These are phyloP conservation scores for Emergomyces pasteurianus DNA, from an alignment of 2,329 filamentous ascomycete genomes.

Conservation along the genomic window DNA sequence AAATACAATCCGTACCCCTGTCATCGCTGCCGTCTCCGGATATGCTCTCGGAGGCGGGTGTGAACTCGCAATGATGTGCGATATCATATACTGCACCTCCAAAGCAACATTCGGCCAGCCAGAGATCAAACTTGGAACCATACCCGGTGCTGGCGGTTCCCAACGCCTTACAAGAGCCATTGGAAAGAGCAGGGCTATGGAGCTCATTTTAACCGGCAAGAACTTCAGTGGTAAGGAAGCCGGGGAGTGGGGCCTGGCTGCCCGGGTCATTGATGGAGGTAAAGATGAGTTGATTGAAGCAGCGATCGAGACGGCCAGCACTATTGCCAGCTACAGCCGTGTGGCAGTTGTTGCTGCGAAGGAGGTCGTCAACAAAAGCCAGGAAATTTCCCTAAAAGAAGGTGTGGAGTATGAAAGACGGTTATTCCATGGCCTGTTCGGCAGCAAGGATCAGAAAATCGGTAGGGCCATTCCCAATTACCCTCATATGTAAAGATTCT, in stretches of 20 bases:
- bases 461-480: constrained; percentile 37
- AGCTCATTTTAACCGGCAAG: constrained; percentile 75
- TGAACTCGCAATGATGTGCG: constrained; percentile 95
- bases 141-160: constrained; percentile 83
- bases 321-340: constrained; percentile 73
- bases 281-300: constrained; percentile 74
- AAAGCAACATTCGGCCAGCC: constrained; percentile 89
- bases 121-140: constrained; percentile 87
- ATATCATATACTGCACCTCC: constrained; percentile 82
- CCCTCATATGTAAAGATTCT: background rate
- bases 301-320: constrained; percentile 71
- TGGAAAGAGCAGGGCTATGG: constrained; percentile 81
- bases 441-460: constrained; percentile 92
- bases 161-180: constrained; percentile 76
- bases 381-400: constrained; percentile 75
- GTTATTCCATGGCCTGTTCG: constrained; percentile 87
- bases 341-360: constrained; percentile 85
- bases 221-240: constrained; percentile 77
- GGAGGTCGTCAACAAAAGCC: constrained; percentile 99
- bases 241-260: constrained; percentile 80
- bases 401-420: constrained; percentile 91
- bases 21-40: constrained; percentile 88
- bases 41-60: constrained; percentile 92
- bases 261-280: constrained; percentile 59
- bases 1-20: constrained; percentile 76